These are phyloP conservation scores for Escallonia herrerae DNA, from an alignment of 129 eudicot species.

Conservation along the genomic window DNA sequence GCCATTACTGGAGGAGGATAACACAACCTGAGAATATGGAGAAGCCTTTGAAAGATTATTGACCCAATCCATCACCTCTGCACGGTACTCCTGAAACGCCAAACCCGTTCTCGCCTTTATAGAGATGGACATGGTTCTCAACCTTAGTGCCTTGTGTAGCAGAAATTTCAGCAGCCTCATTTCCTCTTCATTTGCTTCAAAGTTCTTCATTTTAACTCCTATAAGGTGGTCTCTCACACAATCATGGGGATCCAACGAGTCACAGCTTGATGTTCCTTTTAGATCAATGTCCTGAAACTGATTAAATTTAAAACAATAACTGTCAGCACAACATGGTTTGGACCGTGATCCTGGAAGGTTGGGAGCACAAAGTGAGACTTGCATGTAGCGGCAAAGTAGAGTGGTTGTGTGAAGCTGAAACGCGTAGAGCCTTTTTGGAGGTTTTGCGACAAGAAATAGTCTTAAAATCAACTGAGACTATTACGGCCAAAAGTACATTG, in stretches of 20 bases:
- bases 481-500: no score
- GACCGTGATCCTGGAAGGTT: no score
- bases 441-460: no score
- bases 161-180: constrained; percentile 7
- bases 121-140: constrained; percentile 1
- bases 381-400: no score
- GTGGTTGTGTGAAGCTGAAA: no score
- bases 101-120: background rate
- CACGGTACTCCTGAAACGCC: background rate
- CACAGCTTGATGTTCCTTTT: background rate
- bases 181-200: background rate
- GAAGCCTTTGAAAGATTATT: constrained; percentile 1
- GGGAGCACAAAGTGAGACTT: no score
- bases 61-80: background rate
- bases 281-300: background rate
- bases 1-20: background rate
- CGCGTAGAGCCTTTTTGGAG: no score
- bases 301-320: background rate
- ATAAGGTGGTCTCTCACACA: constrained; percentile 5
- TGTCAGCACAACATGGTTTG: no score
- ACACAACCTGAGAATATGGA: background rate
- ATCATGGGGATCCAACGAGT: background rate
- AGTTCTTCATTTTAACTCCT: background rate
- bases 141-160: background rate
- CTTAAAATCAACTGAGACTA: no score